These are phyloP conservation scores for Syzygium aromaticum DNA, from an alignment of 345 rosid species.

Conservation along the genomic window DNA sequence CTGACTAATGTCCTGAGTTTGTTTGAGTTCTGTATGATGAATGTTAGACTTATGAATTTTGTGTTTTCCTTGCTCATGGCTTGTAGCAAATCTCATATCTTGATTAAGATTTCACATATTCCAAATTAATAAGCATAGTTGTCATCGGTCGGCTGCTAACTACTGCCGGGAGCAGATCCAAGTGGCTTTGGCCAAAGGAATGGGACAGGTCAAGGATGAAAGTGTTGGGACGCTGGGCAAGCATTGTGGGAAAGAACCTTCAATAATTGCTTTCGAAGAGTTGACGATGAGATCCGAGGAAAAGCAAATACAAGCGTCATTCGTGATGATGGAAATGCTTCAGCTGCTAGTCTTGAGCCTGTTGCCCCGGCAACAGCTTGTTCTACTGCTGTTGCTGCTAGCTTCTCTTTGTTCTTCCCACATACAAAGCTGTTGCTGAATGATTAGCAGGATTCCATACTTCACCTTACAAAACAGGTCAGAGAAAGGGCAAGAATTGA, in stretches of 20 bases:
- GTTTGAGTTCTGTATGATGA: too few relatives aligned
- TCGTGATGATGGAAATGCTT: conserved; percentile 36
- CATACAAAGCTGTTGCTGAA: neutral
- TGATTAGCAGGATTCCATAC: neutral
- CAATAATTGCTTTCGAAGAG: conserved; percentile 54
- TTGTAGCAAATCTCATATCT: neutral
- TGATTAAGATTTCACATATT: neutral
- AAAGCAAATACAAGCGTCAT: neutral
- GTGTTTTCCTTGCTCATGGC: neutral
- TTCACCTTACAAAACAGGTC: neutral
- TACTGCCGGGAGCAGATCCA: conserved; percentile 36
- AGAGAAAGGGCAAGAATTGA: neutral
- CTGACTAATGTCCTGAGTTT: too few relatives aligned
- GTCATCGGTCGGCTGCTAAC: neutral
- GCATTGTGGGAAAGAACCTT: conserved; percentile 66
- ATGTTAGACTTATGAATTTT: neutral
- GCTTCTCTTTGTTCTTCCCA: conserved; percentile 66
- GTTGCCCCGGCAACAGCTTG: conserved; percentile 79
- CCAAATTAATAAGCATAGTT: neutral
- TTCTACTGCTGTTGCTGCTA: conserved; percentile 84
- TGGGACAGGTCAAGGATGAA: conserved; percentile 26
- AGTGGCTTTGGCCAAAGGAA: conserved; percentile 64
- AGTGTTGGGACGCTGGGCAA: conserved; percentile 30
- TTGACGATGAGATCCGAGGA: too few relatives aligned
- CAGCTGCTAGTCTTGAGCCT: conserved; percentile 30